Percentiles rank a stretch among this genome's conserved stretches.
Conservation (phyloP, 1,139 yeast species). For the Kluyveromyces marxianus region DNA sequence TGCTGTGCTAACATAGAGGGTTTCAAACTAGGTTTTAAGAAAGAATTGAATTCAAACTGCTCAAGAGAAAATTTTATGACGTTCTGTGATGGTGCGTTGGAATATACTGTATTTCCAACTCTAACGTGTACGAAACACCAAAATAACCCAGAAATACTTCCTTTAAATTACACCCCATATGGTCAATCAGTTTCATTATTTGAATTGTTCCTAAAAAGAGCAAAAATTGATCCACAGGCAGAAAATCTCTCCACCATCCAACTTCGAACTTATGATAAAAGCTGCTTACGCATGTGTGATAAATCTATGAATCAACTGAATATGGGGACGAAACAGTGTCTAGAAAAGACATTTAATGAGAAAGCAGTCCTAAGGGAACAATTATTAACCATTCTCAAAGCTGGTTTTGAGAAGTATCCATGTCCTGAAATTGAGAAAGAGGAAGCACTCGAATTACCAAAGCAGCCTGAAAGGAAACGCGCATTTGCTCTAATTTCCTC, state of each 20-base stretch:
- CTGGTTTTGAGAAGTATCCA: no score
- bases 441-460: no score
- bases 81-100: slow-evolving; percentile 5
- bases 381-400: no score
- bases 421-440: no score
- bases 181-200: slow-evolving; percentile 8
- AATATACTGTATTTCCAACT: slow-evolving; percentile 11
- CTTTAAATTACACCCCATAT: slow-evolving; percentile 6
- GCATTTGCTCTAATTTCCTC: no score
- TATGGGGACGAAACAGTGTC: no score
- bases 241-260: background rate
- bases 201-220: slow-evolving; percentile 11
- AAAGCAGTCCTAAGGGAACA: no score
- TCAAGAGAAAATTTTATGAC: background rate
- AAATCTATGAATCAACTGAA: no score
- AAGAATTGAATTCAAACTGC: background rate
- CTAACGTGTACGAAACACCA: slow-evolving; percentile 17
- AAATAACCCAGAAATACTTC: slow-evolving; percentile 1
- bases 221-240: slow-evolving; percentile 8
- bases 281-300: background rate
- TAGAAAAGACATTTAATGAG: no score
- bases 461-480: no score
- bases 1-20: slow-evolving; percentile 53
- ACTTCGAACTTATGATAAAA: background rate
- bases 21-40: slow-evolving; percentile 41